Conservation (phyloP, 208 protist species). For the Spongospora subterranea region DNA sequence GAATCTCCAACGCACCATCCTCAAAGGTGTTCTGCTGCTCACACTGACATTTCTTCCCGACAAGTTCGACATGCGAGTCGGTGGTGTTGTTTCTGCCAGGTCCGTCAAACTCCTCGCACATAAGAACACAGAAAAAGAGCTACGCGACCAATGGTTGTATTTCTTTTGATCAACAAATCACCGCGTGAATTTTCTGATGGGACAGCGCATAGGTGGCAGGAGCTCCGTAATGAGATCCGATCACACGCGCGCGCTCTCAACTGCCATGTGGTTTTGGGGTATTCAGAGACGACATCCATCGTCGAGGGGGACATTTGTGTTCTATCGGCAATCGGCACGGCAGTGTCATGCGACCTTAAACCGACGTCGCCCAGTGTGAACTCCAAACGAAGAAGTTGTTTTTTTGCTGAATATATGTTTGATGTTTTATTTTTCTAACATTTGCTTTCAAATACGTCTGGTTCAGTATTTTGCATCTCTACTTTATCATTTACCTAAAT, state of each 20-base stretch:
- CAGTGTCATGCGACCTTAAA: constrained; percentile 57
- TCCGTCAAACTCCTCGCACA: background rate
- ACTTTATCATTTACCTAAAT: no score
- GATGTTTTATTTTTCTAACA: background rate
- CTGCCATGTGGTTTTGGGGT: constrained; percentile 73
- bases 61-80: background rate
- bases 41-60: constrained; percentile 3
- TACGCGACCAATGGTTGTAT: constrained; percentile 35
- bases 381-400: background rate
- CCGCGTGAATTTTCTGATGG: no score
- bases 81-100: constrained; percentile 18
- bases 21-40: constrained; percentile 5
- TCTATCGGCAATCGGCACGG: constrained; percentile 74
- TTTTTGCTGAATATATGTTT: background rate
- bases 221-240: constrained; percentile 76
- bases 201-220: constrained; percentile 40
- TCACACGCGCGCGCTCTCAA: constrained; percentile 71
- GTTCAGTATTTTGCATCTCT: no score
- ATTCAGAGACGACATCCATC: constrained; percentile 72
- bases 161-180: background rate
- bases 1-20: constrained; percentile 12
- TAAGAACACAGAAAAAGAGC: constrained; percentile 35
- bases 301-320: constrained; percentile 70
- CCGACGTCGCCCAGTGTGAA: background rate
- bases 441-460: no score